Base-by-base conservation (phyloP, 1,284 basidiomycete species). In the Singerocomus inundabilis region DNA sequence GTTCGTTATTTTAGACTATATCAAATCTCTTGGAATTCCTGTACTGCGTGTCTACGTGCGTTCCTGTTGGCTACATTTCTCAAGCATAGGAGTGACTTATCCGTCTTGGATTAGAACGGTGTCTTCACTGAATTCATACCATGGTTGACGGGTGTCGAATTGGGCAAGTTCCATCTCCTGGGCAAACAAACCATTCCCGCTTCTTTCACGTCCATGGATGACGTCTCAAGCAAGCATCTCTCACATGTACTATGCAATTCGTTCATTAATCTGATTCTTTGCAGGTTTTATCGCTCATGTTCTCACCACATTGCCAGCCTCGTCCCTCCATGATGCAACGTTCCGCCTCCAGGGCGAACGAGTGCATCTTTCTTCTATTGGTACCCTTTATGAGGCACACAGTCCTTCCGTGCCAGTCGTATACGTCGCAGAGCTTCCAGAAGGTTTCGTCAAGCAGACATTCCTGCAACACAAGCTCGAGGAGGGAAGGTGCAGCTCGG, bases 301-400 rank as follows among this genome's bases (percentile, higher is more conserved):
- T 38, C 62, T 75, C 31, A 67, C 67, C 16, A 56, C 64, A 8
- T 49, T 69, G 9, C 62, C 70, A 1, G 26, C 46, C 1, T 54
- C 59, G 16, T 58, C 66, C 24, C 56, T 74, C 18, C 57, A 68
- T 9, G 51, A 66, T 48, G 54, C 52, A 6, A 62, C 57, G 4
- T 65, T 76, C 57, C 66, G 67, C 30, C 62, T 76, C 24, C 61
- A 76, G 53, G 73, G 73, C 8, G 66, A 72, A 42, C 70, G 67
- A 12, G 59, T 34, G 8, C 48, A 67, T 4, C 65, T 69, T 10
- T 40, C 53, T 16, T 43, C 54, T 1, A 46, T 60, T 21, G 64
- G 61, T 2, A 48, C 55, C 15, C 51, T 67, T 24, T 70, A 69
- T 38, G 62, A 56, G 26, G 57, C 58, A 13, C 44, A 45, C 37